Percentiles rank a stretch among this genome's conserved stretches.
Conservation (phyloP, 306 rosid genomes). For the Glycyrrhiza uralensis region DNA sequence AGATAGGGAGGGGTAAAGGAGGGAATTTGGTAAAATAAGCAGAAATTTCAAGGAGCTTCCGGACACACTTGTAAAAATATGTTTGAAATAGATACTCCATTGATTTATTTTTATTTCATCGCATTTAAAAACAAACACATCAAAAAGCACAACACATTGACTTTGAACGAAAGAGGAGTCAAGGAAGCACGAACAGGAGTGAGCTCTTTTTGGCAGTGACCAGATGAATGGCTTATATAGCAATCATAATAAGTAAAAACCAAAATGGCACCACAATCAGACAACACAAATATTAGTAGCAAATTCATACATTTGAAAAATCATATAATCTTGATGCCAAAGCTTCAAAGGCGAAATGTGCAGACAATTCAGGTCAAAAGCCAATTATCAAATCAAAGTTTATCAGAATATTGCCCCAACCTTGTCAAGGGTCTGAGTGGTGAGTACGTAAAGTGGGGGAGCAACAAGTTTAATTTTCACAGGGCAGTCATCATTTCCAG, state of each 20-base stretch:
- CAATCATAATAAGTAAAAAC: neutral
- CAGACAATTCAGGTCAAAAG: neutral
- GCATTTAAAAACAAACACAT: neutral
- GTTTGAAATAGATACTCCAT: neutral
- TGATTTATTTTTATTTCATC: neutral
- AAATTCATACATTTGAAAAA: neutral
- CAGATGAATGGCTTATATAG: neutral
- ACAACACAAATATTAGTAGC: neutral
- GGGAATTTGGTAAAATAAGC: neutral
- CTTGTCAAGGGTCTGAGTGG: slow-evolving; percentile 99
- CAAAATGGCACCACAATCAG: neutral
- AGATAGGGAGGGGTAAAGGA: neutral
- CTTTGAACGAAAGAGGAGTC: neutral
- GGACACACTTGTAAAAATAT: neutral
- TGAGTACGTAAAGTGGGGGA: slow-evolving; percentile 92
- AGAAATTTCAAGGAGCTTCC: neutral
- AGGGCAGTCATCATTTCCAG: slow-evolving; percentile 87
- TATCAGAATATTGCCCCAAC: slow-evolving; percentile 34
- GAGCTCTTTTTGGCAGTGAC: neutral
- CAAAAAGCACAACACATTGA: neutral
- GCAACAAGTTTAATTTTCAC: slow-evolving; percentile 98
- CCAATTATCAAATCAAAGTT: slow-evolving; percentile 4
- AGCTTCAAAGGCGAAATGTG: neutral
- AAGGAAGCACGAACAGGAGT: neutral
- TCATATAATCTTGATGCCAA: neutral